Base-by-base conservation (phyloP, 441 rosid species). In the Mallotus repandus region DNA sequence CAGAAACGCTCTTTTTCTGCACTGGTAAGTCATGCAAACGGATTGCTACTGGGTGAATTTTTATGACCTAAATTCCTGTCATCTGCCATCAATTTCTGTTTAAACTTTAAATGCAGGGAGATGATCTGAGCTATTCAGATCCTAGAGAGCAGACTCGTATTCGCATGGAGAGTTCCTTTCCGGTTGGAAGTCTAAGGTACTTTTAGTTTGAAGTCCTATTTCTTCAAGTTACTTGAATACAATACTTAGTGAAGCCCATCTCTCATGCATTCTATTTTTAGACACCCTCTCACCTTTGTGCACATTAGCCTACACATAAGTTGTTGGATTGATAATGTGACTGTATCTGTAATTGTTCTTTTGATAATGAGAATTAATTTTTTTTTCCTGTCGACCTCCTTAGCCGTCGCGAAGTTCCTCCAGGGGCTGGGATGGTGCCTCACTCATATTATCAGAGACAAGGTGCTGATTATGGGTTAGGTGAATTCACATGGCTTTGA, bases 1-100 rank as follows among this genome's bases (percentile, higher is more conserved):
- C 75, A 15, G 38, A 80, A 80, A 66, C 80, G 83, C 46, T 53
- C 73, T 4, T 68, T 64, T 70, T 65, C 75, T 61, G 66, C 72
- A 16, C 48, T 77, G 65, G 83, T 80, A 49, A 73, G 76, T 62
- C 21, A 21, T 49, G 21, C 25, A 53, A 19, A 50, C 41, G 35
- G 41, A 22, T 69, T 22, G 21, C 61, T n/a, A n/a, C n/a, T 53
- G 46, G 38, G 56, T 53, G 12, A 53, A 25, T 35, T 9, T 68
- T 53, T 29, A 41, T 43, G 19, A 21, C 52, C 14, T 25, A 29
- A 57, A 11, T 55, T 41, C 41, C 25, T 22, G 55, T 62, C 22
- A 15, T 21, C 29, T 50, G 61, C 49, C 55, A 19, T 43, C 10
- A 61, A 25, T 14, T 10, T 35, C 29, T 65, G 21, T 61, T 56